Base-by-base conservation (phyloP, 768 basidiomycete species). In the Suillus paluster region DNA sequence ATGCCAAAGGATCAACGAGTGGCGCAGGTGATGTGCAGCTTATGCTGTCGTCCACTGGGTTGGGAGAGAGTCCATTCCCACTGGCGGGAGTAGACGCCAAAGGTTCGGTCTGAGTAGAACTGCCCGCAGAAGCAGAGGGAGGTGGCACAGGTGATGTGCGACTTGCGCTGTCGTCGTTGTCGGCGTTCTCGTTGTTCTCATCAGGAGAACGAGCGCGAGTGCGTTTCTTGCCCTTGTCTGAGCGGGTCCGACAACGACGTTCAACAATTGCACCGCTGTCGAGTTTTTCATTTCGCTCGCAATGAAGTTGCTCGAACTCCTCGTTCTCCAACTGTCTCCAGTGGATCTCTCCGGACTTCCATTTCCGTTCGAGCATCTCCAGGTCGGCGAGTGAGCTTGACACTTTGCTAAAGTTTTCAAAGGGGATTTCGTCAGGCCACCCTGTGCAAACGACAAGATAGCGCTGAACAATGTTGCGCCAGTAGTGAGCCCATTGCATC, bases 401-500 rank as follows among this genome's bases (percentile, higher is more conserved):
- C 39, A 59, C 48, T 21, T 45, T 38, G n/a, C 58, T 59, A 5
- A 59, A 15, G 48, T 59, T 59, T 30, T 25, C 48, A 25, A 59
- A 59, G n/a, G 46, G 58, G 19, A 59, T 49, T 44, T 25, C 4
- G 25, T 49, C n/a, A 23, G 58, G 58, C 58, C 58, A 59, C 45
- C 58, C 58, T 59, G 34, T 48, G 39, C 46, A 48, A 17, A 25
- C 0, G 36, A 59, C 58, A 25, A 21, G 48, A 36, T 59, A 50
- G 34, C 27, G 12, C 27, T 45, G 27, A 34, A 59, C 30, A 17
- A 59, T 36, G 39, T 49, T 48, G 45, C 27, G 33, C 44, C 44
- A 50, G 38, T 59, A 59, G 58, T 50, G 33, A 30, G 42, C 46
- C 58, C 58, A 59, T 30, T 59, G 45, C 58, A 59, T 59, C 45